Evolutionary conservation across 2,329 filamentous ascomycete species (phyloP).

Genomic region (Didymella exigua): DNA sequence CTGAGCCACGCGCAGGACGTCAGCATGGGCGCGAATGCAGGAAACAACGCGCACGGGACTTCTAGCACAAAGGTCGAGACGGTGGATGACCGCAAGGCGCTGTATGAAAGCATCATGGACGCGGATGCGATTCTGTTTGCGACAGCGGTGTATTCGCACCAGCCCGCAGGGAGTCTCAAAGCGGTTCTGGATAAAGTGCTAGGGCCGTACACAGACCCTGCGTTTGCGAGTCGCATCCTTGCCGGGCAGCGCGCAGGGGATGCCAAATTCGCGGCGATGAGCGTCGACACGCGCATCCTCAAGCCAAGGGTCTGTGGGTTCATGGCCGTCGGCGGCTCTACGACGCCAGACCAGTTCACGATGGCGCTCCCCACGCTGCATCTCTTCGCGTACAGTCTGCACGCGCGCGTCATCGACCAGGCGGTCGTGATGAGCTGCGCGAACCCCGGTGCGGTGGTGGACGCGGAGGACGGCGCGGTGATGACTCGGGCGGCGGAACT

Average conservation of each 20-base stretch:
- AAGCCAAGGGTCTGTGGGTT: conserved; percentile 7
- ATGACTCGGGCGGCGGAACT: conserved; percentile 2
- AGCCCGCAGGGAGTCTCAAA: conserved; percentile 10
- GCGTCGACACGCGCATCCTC: conserved; percentile 8
- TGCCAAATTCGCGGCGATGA: neutral
- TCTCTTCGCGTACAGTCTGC: conserved; percentile 10
- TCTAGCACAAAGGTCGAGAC: neutral
- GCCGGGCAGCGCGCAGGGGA: neutral
- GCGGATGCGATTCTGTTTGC: conserved; percentile 14
- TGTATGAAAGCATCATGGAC: conserved; percentile 12
- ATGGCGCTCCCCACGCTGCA: conserved; percentile 18
- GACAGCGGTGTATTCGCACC: conserved; percentile 18
- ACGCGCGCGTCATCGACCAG: conserved; percentile 17
- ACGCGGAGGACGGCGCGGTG: neutral
- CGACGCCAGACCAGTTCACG: conserved; percentile 18
- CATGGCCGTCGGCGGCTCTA: conserved; percentile 9
- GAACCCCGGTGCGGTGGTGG: conserved; percentile 14
- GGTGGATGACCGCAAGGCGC: conserved; percentile 3
- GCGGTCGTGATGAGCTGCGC: conserved; percentile 3
- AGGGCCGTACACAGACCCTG: conserved; percentile 14
- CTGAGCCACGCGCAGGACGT: conserved; percentile 4
- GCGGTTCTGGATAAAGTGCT: conserved; percentile 13
- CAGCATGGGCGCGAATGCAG: conserved; percentile 8
- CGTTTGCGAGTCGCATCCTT: conserved; percentile 5
- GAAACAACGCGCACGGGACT: conserved; percentile 1